Base-by-base conservation (phyloP, 2,329 filamentous ascomycete genomes). In the Conoideocrella luteorostrata region DNA sequence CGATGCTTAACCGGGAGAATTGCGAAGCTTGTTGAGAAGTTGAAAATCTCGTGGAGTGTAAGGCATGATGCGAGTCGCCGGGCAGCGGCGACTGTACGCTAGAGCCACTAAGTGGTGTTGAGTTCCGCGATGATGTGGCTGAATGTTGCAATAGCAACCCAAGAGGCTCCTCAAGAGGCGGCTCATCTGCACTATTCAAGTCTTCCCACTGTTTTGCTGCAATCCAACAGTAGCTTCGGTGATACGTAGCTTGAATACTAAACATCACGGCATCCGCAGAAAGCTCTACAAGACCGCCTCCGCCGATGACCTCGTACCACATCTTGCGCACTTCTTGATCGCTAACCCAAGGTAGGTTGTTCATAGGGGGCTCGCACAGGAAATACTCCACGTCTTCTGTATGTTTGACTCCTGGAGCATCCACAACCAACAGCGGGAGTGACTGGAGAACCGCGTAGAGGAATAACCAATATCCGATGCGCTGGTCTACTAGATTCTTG, bases 321-420 rank as follows among this genome's bases (percentile, higher is more conserved):
- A 80, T 79, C 66, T 80, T 81, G 53, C 77, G 75, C 12, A 83
- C 75, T 38, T 78, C 69, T 26, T 73, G 70, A 29, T 78, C 77
- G 42, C 84, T 83, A 43, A 82, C 71, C 87, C 87, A 93, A 1
- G 87, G 86, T 0, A 80, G 72, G 43, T 82, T 81, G 15, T 82
- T 83, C 56, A 85, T 77, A 0, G 86, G 82, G 4, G 85, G 79
- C 57, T 88, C 75, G 61, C 86, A 90, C 22, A 91, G 70, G 67
- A 91, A 93, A 64, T 91, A 88, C 60, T 91, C 87, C 2, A 88
- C 84, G 2, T 77, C 82, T 40, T 88, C 78, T 0, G 79, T 84
- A 58, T 75, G 82, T 43, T 74, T 75, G 36, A 90, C 66, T 9
- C 76, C 81, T 0, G 84, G 84, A 0, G 84, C 85, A 60, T 93